Evolutionary conservation across 495 filamentous ascomycete genomes (phyloP).

Genomic region (Aspergillus panamensis): DNA sequence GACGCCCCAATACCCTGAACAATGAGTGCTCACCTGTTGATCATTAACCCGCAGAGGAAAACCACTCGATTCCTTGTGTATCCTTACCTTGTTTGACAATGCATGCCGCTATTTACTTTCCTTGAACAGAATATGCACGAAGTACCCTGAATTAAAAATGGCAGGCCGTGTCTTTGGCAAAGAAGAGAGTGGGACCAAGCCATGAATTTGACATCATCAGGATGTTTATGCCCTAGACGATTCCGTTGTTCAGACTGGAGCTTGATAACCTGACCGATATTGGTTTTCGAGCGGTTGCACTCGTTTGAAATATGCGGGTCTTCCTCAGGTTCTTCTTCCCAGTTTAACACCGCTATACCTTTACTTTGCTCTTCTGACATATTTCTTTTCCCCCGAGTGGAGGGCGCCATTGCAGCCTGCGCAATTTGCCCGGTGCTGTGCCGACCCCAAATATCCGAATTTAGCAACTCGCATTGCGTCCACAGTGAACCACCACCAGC

Average conservation of each 20-base stretch:
- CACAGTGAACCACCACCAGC: no score
- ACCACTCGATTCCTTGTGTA: neutral
- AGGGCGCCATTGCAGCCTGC: no score
- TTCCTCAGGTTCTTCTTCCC: neutral
- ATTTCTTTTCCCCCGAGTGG: no score
- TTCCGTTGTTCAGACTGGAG: neutral
- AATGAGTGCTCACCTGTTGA: neutral
- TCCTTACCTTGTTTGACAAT: neutral
- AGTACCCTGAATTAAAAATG: neutral
- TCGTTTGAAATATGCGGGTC: neutral
- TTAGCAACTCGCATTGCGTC: no score
- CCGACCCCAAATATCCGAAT: no score
- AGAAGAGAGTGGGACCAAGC: conserved; percentile 4
- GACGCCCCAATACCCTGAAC: no score
- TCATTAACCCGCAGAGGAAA: neutral
- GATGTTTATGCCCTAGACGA: conserved; percentile 1
- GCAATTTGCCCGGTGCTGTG: no score
- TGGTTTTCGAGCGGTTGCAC: neutral
- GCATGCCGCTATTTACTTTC: neutral
- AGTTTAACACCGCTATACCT: neutral
- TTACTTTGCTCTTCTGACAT: neutral
- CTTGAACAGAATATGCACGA: neutral
- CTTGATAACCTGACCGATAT: neutral
- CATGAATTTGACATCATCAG: neutral
- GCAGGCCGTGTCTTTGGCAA: neutral